Evolutionary conservation across 441 rosid genomes (phyloP), one percentile per base, ranked within the genome.

Genomic region (Lepidium campestre): DNA sequence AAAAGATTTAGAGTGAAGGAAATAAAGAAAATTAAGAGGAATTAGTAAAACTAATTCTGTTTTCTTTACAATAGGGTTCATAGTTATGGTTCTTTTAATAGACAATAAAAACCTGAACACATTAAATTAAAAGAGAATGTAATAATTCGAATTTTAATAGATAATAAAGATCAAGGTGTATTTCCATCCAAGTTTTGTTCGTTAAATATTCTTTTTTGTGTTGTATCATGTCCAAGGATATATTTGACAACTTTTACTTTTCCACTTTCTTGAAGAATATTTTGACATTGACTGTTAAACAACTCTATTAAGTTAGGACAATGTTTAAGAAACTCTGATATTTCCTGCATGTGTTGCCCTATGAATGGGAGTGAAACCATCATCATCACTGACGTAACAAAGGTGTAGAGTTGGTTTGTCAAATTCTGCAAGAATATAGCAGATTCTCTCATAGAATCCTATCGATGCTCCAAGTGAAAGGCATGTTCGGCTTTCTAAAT

Each of bases 401-500:
- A 42, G 53, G n/a, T 8, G 2, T 11, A 34, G 31, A 29, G 53
- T 14, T 65, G 42, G 10, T 18, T 65, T 54, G 40, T 52, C 37
- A 2, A 67, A 32, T 2, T 56, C 10, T 40, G 3, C 1, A 17
- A 65, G 41, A 37, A 65, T 39, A 54, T 65, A 65, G 10, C 52
- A 3, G 5, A 65, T 10, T n/a, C 68, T 59, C 2, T 65, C 60
- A 52, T 50, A 50, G 18, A 17, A 65, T 18, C 69, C 69, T 10
- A 65, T 40, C 8, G 69, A 52, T 40, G 60, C 59, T 52, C 60
- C 69, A 52, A 11, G 4, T 2, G 69, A 65, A 54, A 65, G 62
- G 40, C 61, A 44, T 2, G 70, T 67, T 8, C 25, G 34, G 32
- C 71, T 64, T 44, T 66, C 36, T 25, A 53, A 10, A 6, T n/a